Base-by-base conservation (phyloP, 2,329 filamentous ascomycete genomes). In the Blastomyces parvus region DNA sequence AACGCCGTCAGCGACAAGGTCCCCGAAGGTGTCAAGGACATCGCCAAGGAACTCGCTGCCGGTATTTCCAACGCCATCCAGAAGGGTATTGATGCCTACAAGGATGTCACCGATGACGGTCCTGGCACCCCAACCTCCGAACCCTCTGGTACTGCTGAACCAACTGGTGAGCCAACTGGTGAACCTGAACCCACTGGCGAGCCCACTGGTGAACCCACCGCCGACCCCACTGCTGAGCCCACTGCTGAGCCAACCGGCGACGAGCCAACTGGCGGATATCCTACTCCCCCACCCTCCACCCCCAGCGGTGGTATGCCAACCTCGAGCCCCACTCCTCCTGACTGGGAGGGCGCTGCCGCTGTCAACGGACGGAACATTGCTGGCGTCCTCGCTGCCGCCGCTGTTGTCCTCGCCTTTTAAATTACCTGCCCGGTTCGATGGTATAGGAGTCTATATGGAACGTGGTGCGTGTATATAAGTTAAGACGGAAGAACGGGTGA, bases 51-150 rank as follows among this genome's bases (percentile, higher is more conserved):
- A 8, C 72, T 74, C 62, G 64, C 71, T 42, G 57, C 68, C 30
- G 72, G 72, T 61, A 71, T 75, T 65, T 69, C 69, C 65, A 64
- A 64, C 33, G 71, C 70, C 58, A 72, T 75, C 65, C 69, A 74
- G 68, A 68, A 68, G 62, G 73, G 73, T 63, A 60, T 74, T 48
- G 67, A 70, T 59, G 69, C 65, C 59, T 74, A 69, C 66, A 58
- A 65, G 55, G 65, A 67, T 58, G 64, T 62, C 40, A 61, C 59
- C 46, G n/a, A 33, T 46, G n/a, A 44, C 57, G 40, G 19, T 52
- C 1, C 3, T 9, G 27, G 17, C 52, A 48, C 42, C 30, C 44
- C 55, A 36, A 55, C 50, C 25, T 33, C 56, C 5, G 27, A 60
- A 30, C 48, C 63, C 36, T 61, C 59, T 44, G 58, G 55, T 53